These are phyloP conservation scores for Amanita polypyramis DNA, from an alignment of 768 basidiomycete species.

Conservation along the genomic window DNA sequence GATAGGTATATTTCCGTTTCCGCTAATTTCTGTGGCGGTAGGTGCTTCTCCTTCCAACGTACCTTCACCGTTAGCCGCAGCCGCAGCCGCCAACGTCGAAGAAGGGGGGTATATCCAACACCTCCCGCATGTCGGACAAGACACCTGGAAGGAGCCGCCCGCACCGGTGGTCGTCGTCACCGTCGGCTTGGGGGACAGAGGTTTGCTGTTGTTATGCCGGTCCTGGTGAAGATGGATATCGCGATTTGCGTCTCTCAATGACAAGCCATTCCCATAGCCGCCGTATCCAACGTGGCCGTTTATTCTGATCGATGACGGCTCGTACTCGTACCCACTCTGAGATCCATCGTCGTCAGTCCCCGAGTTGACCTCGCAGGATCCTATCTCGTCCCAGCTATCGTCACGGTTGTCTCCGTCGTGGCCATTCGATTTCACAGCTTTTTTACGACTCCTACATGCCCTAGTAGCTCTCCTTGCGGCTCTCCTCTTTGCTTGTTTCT, in stretches of 20 bases:
- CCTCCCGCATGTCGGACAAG: slow-evolving; percentile 39
- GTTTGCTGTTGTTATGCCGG: neutral
- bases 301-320: neutral
- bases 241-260: neutral
- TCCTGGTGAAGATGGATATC: neutral
- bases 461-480: slow-evolving; percentile 5
- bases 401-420: neutral
- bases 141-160: slow-evolving; percentile 1
- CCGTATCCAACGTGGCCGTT: neutral
- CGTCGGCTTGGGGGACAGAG: neutral
- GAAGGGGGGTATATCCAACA: slow-evolving; percentile 22
- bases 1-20: neutral
- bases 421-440: neutral
- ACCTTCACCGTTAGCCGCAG: neutral
- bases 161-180: neutral
- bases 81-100: slow-evolving; percentile 10
- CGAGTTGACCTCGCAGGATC: neutral
- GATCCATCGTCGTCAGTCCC: too few species aligned
- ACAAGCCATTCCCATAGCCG: neutral
- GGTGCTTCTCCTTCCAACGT: neutral
- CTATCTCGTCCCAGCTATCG: neutral
- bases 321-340: neutral
- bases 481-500: slow-evolving; percentile 19
- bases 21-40: neutral
- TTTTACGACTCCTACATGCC: neutral